Evolutionary conservation across 1,284 basidiomycete genomes (phyloP).

Genomic region (Pascua sp.): DNA sequence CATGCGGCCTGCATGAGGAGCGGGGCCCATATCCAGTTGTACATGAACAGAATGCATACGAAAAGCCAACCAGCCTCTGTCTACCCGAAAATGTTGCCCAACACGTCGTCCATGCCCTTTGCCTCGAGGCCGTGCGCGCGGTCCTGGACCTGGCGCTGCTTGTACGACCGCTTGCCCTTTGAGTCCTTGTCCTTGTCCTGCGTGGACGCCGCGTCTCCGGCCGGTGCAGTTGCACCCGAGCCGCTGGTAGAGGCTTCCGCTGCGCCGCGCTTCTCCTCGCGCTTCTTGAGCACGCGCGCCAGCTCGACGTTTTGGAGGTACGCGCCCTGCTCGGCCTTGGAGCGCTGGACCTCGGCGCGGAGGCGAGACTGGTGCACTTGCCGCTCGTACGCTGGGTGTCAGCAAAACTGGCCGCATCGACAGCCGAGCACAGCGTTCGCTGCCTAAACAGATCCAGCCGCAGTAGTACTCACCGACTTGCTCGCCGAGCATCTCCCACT

Average conservation of each 20-base stretch:
- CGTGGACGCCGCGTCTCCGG: constrained; percentile 6
- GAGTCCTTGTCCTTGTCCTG: constrained; percentile 6
- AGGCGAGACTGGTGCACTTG: constrained; percentile 82
- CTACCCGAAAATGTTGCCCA: constrained; percentile 43
- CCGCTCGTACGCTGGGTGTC: constrained; percentile 75
- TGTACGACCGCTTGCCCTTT: constrained; percentile 23
- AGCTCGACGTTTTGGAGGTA: constrained; percentile 94
- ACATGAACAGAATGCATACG: no score
- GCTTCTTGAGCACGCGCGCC: constrained; percentile 83
- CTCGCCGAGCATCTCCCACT: constrained; percentile 98
- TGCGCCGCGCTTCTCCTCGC: constrained; percentile 63
- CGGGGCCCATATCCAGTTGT: no score
- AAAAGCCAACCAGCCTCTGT: no score
- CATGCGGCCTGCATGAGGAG: no score
- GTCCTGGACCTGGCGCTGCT: constrained; percentile 38
- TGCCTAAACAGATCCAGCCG: no score
- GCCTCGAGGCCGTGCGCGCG: constrained; percentile 30
- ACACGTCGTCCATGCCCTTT: constrained; percentile 42
- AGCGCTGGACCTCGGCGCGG: constrained; percentile 85
- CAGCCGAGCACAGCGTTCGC: background rate
- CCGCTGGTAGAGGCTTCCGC: no score
- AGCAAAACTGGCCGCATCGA: background rate
- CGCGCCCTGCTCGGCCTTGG: constrained; percentile 81
- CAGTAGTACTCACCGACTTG: constrained; percentile 75
- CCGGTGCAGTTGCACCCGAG: constrained; percentile 12